These are phyloP conservation scores for Daphne laureola DNA, from an alignment of 441 rosid species.

Conservation along the genomic window DNA sequence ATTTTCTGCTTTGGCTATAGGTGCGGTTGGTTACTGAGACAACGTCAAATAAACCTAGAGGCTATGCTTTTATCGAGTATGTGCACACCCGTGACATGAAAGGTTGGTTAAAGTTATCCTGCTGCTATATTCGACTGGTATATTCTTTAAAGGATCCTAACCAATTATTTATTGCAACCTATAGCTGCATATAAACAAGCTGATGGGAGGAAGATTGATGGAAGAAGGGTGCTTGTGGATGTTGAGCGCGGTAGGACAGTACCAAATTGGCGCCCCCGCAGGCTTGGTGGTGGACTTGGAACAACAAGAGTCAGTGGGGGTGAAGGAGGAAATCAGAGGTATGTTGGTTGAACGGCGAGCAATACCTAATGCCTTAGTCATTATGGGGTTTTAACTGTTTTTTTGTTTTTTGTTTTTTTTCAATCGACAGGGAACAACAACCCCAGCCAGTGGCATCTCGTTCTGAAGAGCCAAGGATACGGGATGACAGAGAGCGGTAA, in stretches of 20 bases:
- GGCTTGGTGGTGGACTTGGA: constrained; percentile 98
- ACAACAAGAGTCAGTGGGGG: constrained; percentile 75
- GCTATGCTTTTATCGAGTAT: constrained; percentile 88
- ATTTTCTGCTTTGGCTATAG: constrained; percentile 36
- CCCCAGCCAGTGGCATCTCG: constrained; percentile 42
- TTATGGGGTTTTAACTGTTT: constrained; percentile 2
- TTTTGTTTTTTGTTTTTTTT: constrained; percentile 13
- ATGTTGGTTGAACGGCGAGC: constrained; percentile 12
- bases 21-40: constrained; percentile 66
- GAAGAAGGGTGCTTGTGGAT: constrained; percentile 91
- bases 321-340: constrained; percentile 57
- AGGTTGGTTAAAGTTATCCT: constrained; percentile 32
- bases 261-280: constrained; percentile 96
- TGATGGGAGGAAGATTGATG: constrained; percentile 94
- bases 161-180: constrained; percentile 11
- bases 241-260: constrained; percentile 95
- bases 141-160: constrained; percentile 10
- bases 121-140: not conserved
- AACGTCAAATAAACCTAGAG: constrained; percentile 74
- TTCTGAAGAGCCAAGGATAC: constrained; percentile 74
- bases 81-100: constrained; percentile 93
- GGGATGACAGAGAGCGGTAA: constrained; percentile 71
- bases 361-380: not conserved
- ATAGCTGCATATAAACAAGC: constrained; percentile 95
- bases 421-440: constrained; percentile 42